These are phyloP conservation scores for Termitomyces sp. DNA, from an alignment of 768 basidiomycete genomes.

Conservation along the genomic window DNA sequence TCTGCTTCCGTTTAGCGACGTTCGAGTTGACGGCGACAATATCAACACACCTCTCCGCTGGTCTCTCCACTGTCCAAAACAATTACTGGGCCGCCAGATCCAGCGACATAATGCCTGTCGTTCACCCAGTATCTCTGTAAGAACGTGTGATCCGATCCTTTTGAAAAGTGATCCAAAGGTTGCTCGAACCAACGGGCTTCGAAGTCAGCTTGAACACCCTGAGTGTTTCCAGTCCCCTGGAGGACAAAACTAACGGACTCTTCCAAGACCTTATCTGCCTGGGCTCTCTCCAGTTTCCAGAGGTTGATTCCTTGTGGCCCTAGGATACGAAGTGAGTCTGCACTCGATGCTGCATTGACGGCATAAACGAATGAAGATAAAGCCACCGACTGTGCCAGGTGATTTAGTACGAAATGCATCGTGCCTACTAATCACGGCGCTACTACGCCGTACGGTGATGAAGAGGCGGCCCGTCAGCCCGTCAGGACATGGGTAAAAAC, in stretches of 20 bases:
- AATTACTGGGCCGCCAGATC: slow-evolving; percentile 75
- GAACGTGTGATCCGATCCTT: slow-evolving; percentile 55
- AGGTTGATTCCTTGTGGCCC: slow-evolving; percentile 63
- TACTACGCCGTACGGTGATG: not conserved
- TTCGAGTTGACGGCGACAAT: not conserved
- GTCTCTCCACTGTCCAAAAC: slow-evolving; percentile 94
- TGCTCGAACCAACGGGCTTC: slow-evolving; percentile 71
- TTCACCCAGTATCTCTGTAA: slow-evolving; percentile 92
- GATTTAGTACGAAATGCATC: slow-evolving; percentile 3
- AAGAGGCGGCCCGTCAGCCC: not conserved
- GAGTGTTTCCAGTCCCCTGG: slow-evolving; percentile 12
- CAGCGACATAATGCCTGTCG: slow-evolving; percentile 68
- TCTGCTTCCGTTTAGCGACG: slow-evolving; percentile 20
- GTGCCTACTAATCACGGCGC: not conserved
- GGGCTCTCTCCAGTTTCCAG: slow-evolving; percentile 43
- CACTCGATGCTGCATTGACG: slow-evolving; percentile 4
- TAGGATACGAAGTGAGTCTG: slow-evolving; percentile 19
- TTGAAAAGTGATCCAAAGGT: slow-evolving; percentile 78
- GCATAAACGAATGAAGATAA: slow-evolving; percentile 1
- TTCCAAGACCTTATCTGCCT: slow-evolving; percentile 12
- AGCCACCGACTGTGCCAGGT: slow-evolving; percentile 2
- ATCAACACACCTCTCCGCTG: slow-evolving; percentile 59
- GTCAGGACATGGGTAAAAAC: too few species aligned
- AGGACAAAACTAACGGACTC: slow-evolving; percentile 12
- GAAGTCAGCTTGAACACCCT: slow-evolving; percentile 30